Percentiles rank a stretch among this genome's conserved stretches.
These are phyloP conservation scores for Crinitomyces ghanaensis DNA, from an alignment of 805 yeast species.

Conservation along the genomic window DNA sequence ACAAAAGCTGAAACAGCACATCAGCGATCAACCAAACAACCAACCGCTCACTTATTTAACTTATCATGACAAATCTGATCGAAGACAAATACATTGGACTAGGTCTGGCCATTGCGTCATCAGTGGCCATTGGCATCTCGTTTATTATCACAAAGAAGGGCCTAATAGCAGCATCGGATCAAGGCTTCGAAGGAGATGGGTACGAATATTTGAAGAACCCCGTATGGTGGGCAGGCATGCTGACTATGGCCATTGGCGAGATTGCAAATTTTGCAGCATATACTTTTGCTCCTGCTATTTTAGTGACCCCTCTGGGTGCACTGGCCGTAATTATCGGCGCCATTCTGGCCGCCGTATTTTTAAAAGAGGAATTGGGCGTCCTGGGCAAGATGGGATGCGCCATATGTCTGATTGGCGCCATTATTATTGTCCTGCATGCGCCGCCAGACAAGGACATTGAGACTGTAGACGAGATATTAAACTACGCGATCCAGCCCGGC, in stretches of 20 bases:
- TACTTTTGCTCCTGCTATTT: constrained; percentile 87
- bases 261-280: constrained; percentile 89
- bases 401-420: constrained; percentile 76
- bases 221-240: constrained; percentile 89
- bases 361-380: constrained; percentile 78
- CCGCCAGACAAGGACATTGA: constrained; percentile 86
- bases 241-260: constrained; percentile 83
- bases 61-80: too few relatives aligned
- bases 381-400: constrained; percentile 91
- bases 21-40: too few relatives aligned
- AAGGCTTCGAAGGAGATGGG: constrained; percentile 62
- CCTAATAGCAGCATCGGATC: constrained; percentile 52
- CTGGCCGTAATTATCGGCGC: constrained; percentile 86
- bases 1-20: too few relatives aligned
- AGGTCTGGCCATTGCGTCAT: constrained; percentile 75
- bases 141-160: constrained; percentile 87
- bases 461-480: constrained; percentile 79
- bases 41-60: constrained; percentile 9
- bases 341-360: constrained; percentile 70
- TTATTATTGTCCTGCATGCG: constrained; percentile 80
- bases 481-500: constrained; percentile 63
- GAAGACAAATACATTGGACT: constrained; percentile 86
- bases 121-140: constrained; percentile 82
- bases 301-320: constrained; percentile 89
- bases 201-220: constrained; percentile 71